Base-by-base conservation (phyloP, 2,329 filamentous ascomycete genomes). In the Orbilia javanica region DNA sequence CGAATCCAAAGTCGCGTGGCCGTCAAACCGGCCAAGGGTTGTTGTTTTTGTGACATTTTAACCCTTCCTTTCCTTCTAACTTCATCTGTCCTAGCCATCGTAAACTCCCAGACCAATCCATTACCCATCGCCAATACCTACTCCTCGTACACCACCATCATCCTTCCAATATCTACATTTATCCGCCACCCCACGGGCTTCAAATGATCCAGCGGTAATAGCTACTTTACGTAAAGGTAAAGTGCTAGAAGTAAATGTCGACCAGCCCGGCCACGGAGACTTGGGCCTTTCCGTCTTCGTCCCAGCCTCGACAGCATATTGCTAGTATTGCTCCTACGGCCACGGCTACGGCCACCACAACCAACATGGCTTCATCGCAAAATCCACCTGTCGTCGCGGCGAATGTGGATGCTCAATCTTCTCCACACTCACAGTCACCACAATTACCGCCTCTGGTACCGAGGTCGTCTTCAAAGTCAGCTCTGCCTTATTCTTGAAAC, bases 21-120 rank as follows among this genome's bases (percentile, higher is more conserved):
- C 18, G 36, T 39, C 36, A 39, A 13, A 39, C n/a, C n/a, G n/a
- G 36, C 20, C 46, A 50, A 25, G 10, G 65, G 52, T 78, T 69
- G 74, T 78, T 78, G 74, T 78, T 78, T 78, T 78, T 78, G 74
- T 78, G 72, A 67, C 67, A 67, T 78, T 78, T 78, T 78, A 44
- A 44, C 42, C 18, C 42, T 5, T 39, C n/a, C 36, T 39, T 39
- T 6, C 13, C 39, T 2, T 20, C 42, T 44, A 44, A 34, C 34
- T 31, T 7, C 34, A 57, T 57, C 34, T 13, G 34, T 39, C 52
- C 18, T 36, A 31, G 22, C 8, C n/a, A n/a, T n/a, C n/a, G n/a
- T n/a, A n/a, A n/a, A n/a, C n/a, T n/a, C n/a, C n/a, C n/a, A n/a
- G n/a, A n/a, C n/a, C n/a, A n/a, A n/a, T n/a, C n/a, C n/a, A n/a